Evolutionary conservation across 2,329 filamentous ascomycete genomes (phyloP).

Genomic region (Aspergillus quadricinctus): DNA sequence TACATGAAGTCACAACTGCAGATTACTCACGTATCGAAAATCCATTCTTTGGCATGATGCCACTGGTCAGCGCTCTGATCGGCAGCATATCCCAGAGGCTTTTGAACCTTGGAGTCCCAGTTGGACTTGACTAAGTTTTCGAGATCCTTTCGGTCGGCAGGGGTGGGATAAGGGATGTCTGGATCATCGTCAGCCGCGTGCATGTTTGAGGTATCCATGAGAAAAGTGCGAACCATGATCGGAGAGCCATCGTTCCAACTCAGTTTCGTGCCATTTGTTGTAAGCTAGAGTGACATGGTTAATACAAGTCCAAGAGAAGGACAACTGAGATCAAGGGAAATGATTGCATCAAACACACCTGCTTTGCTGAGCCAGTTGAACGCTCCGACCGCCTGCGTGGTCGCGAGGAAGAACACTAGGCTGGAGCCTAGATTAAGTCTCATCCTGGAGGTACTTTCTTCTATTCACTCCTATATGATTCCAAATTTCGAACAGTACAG

Average conservation of each 20-base stretch:
- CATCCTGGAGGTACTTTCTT: constrained; percentile 55
- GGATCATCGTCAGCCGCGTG: neutral
- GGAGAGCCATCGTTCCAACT: constrained; percentile 93
- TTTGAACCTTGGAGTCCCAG: constrained; percentile 76
- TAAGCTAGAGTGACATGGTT: constrained; percentile 60
- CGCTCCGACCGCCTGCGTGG: constrained; percentile 60
- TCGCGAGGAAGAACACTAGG: constrained; percentile 67
- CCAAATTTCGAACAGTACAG: neutral
- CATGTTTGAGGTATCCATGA: neutral
- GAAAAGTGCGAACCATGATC: constrained; percentile 58
- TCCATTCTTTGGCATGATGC: constrained; percentile 75
- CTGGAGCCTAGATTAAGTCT: constrained; percentile 66
- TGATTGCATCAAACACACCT: constrained; percentile 53
- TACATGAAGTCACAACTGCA: neutral
- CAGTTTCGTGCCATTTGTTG: constrained; percentile 98
- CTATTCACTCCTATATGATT: neutral
- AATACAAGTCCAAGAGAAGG: constrained; percentile 1
- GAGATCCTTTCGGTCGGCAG: constrained; percentile 90
- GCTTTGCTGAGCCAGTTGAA: constrained; percentile 84
- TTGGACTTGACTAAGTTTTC: constrained; percentile 83
- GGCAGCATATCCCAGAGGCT: constrained; percentile 70
- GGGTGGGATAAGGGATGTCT: constrained; percentile 80
- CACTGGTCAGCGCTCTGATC: constrained; percentile 71
- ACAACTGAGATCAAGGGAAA: neutral
- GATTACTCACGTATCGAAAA: constrained; percentile 67